Base-by-base conservation (phyloP, 169 alveolate species). In the Miamiensis avidus region DNA sequence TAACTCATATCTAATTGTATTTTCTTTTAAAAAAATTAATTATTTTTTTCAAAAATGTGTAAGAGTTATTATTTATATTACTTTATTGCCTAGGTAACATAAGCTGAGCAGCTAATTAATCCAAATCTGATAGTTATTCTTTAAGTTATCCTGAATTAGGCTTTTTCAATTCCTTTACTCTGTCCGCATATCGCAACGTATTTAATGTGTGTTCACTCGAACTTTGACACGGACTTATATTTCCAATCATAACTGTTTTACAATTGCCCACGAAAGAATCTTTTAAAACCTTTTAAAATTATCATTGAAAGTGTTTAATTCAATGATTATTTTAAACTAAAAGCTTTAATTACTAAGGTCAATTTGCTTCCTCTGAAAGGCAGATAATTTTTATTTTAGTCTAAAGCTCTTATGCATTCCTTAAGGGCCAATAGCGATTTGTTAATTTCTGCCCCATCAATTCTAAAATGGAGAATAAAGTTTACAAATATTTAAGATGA, bases 381-480 rank as follows among this genome's bases (percentile, higher is more conserved):
- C 15, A 98, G 96, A 90, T 99, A 99, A 83, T 97, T 97, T 86
- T 98, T 97, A 82, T 98, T 99, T 77, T 97, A 97, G 85, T 99
- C 99, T 95, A 99, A 93, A 33, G 99, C 99, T 81, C 99, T 92
- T 69, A 99, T 99, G 89, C 99, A 99, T 91, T 99, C 99, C 93
- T 99, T 98, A 84, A 99, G 91, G 29, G 99, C 99, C 69, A 99
- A 89, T 75, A 99, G 91, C 6, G 99, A 98, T 89, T 99, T 96
- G 93, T 99, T 99, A 81, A 99, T 99, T 88, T 99, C 99, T 11
- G 99, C 99, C 1, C 99, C 99, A 84, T 99, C 99, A 78, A 97
- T 84, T 69, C 96, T 83, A n/a, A n/a, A n/a, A n/a, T n/a, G n/a
- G 28, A 28, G 33, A 32, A 33, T 32, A 73, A 30, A 72, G 29